Evolutionary conservation across 441 rosid species (phyloP), one percentile per base, ranked within the genome.

Genomic region (Erodium trifolium): DNA sequence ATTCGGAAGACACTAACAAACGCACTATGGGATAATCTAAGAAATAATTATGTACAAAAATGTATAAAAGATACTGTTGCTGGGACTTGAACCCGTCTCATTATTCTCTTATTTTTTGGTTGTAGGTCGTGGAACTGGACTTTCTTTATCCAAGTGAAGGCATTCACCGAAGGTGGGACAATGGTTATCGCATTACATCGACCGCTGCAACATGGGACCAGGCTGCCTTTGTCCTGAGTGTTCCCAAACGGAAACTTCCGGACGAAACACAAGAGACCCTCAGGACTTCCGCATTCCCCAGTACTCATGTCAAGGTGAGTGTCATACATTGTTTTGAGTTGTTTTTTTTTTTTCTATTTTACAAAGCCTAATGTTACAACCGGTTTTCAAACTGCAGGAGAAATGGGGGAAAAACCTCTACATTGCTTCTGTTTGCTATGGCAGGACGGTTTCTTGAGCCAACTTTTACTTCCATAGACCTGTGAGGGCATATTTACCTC

Each of bases 401-500:
- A 43, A 43, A 43, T 43, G 49, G 49, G 49, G 12, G 49, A 43
- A 43, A 43, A 43, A 43, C 12, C 49, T 43, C 2, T 43, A 43
- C 12, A 43, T 43, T 9, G 49, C 49, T 9, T 43, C 49, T 8
- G 49, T 43, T 43, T 43, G 49, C 49, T 43, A 43, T 8, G 49
- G 49, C 2, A 9, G 49, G 12, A 43, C 49, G 1, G 49, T 43
- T 53, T 79, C 83, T 35, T 82, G 81, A 82, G 65, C 2, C 49
- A 11, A 43, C 12, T 43, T 43, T 43, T 9, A 3, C 11, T 43
- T 9, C 49, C 49, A 43, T 11, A 9, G 49, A 43, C 49, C 11
- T 8, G 12, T 78, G 84, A 78, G 57, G 70, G 72, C 13, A 53
- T 67, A 62, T 41, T 68, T 73, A 78, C 73, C 72, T 65, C 49